Conservation (phyloP, 2,329 filamentous ascomycete genomes). For the Pyrenochaeta sp. region DNA sequence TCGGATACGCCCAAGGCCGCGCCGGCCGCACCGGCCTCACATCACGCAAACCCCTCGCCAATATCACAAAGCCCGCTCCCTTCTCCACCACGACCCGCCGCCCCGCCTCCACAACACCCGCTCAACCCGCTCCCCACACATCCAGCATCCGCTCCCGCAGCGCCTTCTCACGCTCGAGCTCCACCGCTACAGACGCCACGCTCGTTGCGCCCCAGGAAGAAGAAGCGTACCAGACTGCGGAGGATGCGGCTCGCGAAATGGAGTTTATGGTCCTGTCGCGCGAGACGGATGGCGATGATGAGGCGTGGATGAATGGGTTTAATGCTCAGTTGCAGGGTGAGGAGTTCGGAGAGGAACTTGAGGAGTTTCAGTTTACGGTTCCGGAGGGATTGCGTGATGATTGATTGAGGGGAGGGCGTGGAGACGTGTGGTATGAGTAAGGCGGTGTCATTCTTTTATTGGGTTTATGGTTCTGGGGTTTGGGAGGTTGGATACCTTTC, state of each 20-base stretch:
- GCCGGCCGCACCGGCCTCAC: conserved; percentile 55
- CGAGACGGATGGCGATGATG: conserved; percentile 36
- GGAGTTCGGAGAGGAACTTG: conserved; percentile 37
- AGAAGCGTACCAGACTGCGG: conserved; percentile 33
- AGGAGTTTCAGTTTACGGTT: conserved; percentile 41
- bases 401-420: not conserved
- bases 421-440: conserved; percentile 2
- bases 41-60: conserved; percentile 46
- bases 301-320: conserved; percentile 43
- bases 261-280: conserved; percentile 34
- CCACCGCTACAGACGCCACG: conserved; percentile 39
- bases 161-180: conserved; percentile 44
- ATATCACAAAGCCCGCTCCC: conserved; percentile 41
- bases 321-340: conserved; percentile 31
- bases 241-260: conserved; percentile 45
- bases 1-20: conserved; percentile 85
- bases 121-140: conserved; percentile 22
- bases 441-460: not conserved
- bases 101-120: conserved; percentile 24
- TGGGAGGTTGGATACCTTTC: conserved; percentile 21
- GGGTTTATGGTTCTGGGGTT: too few relatives aligned
- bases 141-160: conserved; percentile 20
- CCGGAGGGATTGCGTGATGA: conserved; percentile 24
- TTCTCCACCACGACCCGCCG: conserved; percentile 33
- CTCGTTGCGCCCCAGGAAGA: conserved; percentile 36